Conservation (phyloP, 2,329 filamentous ascomycete genomes). For the Neofusicoccum sp. region DNA sequence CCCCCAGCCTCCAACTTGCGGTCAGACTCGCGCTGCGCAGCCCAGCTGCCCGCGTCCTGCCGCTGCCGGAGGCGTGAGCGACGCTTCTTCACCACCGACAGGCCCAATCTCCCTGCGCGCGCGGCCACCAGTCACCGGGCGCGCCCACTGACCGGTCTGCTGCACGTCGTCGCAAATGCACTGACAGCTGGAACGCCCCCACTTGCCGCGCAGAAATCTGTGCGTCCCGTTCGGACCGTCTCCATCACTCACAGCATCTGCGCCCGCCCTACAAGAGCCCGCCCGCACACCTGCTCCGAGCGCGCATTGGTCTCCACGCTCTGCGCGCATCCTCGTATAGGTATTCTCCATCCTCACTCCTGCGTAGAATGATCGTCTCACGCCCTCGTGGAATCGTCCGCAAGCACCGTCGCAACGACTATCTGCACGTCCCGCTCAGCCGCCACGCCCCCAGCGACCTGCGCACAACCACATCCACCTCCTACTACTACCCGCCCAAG, state of each 20-base stretch:
- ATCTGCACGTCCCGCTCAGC: constrained; percentile 6
- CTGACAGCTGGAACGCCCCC: constrained; percentile 11
- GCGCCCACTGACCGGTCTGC: constrained; percentile 4
- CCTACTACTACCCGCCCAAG: constrained; percentile 6
- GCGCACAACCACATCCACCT: background rate
- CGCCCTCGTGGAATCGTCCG: constrained; percentile 15
- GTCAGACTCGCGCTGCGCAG: background rate
- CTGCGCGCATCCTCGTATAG: constrained; percentile 8
- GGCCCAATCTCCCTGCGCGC: background rate
- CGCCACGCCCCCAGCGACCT: constrained; percentile 9
- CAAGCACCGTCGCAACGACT: constrained; percentile 13
- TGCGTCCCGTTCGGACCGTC: constrained; percentile 19
- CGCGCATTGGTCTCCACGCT: background rate
- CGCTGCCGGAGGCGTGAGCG: background rate
- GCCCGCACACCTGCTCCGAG: background rate
- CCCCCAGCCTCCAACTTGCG: background rate
- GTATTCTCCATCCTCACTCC: constrained; percentile 5
- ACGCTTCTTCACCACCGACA: background rate
- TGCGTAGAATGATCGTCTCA: constrained; percentile 11
- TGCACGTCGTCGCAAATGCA: constrained; percentile 15
- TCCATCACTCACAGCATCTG: background rate
- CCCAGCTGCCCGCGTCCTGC: background rate
- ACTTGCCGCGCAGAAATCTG: constrained; percentile 19
- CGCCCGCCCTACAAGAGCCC: constrained; percentile 6
- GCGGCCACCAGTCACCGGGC: background rate